Evolutionary conservation across 2,329 filamentous ascomycete genomes (phyloP).

Genomic region (Diaporthe australafricana): DNA sequence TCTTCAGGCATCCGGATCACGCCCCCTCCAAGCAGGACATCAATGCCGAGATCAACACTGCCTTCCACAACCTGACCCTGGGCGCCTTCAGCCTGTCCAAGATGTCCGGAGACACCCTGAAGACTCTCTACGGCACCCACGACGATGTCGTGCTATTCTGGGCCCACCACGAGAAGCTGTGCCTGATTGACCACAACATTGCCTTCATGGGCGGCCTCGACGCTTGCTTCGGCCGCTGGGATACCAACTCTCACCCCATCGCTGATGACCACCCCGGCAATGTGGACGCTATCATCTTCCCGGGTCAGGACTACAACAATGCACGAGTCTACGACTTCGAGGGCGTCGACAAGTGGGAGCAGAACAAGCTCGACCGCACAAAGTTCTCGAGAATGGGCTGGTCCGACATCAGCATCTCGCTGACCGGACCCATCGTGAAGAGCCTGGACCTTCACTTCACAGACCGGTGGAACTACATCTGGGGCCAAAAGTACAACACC

Average conservation of each 20-base stretch:
- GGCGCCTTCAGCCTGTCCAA: conserved; percentile 69
- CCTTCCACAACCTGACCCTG: conserved; percentile 49
- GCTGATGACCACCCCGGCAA: conserved; percentile 85
- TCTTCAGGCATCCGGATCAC: conserved; percentile 93
- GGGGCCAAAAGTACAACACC: conserved; percentile 78
- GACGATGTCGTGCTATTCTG: conserved; percentile 89
- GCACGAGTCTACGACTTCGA: conserved; percentile 85
- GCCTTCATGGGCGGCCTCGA: conserved; percentile 95
- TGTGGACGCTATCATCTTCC: conserved; percentile 81
- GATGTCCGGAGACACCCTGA: conserved; percentile 78
- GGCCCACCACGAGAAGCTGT: conserved; percentile 94
- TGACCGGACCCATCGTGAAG: conserved; percentile 79
- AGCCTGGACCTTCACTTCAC: conserved; percentile 83
- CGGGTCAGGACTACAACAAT: conserved; percentile 94
- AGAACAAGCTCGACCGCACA: conserved; percentile 87
- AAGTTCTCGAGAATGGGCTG: conserved; percentile 90
- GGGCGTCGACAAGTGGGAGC: conserved; percentile 81
- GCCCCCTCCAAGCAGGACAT: conserved; percentile 70
- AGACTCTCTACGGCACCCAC: conserved; percentile 83
- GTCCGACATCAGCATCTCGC: conserved; percentile 85
- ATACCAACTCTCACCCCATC: conserved; percentile 87
- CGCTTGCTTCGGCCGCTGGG: conserved; percentile 88
- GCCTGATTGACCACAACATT: conserved; percentile 80
- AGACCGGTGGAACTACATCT: conserved; percentile 94
- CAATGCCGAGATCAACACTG: conserved; percentile 37